Conservation (phyloP, 441 rosid species). For the Bruguiera hainesii region DNA sequence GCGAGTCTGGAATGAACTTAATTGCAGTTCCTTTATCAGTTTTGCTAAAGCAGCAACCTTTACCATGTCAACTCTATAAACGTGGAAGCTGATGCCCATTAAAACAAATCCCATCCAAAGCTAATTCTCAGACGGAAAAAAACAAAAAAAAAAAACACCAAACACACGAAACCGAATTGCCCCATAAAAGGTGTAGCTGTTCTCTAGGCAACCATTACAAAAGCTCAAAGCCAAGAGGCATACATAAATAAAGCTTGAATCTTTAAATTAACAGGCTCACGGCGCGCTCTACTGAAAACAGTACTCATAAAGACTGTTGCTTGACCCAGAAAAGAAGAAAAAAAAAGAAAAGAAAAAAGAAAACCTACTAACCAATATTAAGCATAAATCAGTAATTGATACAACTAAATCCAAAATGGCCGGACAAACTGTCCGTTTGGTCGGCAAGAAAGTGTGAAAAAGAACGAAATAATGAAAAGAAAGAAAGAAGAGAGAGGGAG, state of each 20-base stretch:
- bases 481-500: background rate
- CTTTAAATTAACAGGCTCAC: too few species aligned
- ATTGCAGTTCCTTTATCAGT: background rate
- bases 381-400: background rate
- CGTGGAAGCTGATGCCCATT: background rate
- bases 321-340: too few species aligned
- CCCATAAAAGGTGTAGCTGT: too few species aligned
- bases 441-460: conserved; percentile 1
- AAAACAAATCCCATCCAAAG: background rate
- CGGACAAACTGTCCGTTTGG: background rate
- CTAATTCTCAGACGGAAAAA: background rate
- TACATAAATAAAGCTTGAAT: too few species aligned
- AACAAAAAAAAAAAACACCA: background rate
- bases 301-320: too few species aligned
- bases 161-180: too few species aligned
- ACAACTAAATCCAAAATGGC: background rate
- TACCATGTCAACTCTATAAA: background rate
- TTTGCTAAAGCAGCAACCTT: background rate
- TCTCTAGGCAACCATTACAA: too few species aligned
- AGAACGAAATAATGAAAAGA: too few species aligned
- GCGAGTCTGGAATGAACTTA: background rate
- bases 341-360: too few species aligned
- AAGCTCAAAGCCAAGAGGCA: too few species aligned
- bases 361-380: background rate
- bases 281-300: too few species aligned